phyloP scores from a whole-genome alignment of 1,284 basidiomycete species.

The Ceratobasidium sp. region DNA sequence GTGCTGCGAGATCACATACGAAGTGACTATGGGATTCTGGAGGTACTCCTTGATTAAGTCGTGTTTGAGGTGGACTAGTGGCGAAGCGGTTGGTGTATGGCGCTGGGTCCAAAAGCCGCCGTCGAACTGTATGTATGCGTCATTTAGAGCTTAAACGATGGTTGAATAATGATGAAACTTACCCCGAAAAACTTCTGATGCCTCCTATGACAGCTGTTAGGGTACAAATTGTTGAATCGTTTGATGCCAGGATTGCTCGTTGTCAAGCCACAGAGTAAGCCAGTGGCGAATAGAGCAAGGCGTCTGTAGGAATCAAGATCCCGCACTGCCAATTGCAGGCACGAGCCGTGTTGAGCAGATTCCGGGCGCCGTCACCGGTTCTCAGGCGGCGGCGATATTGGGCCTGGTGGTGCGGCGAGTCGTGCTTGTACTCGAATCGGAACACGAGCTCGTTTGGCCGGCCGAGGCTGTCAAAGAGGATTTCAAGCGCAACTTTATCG shows the following conservation, averaged over 20 bases:
- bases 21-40: no score
- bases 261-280: conserved; percentile 8
- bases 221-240: no score
- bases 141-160: no score
- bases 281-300: neutral
- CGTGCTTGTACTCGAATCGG: conserved; percentile 26
- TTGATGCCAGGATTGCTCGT: conserved; percentile 14
- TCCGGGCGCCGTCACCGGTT: conserved; percentile 12
- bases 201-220: no score
- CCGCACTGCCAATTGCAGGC: conserved; percentile 15
- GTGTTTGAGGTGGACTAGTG: no score
- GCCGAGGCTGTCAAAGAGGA: neutral
- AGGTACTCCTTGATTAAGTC: no score
- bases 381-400: conserved; percentile 17
- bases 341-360: conserved; percentile 7
- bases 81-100: no score
- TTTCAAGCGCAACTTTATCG: conserved; percentile 24
- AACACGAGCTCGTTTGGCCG: conserved; percentile 1
- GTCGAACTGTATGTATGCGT: no score
- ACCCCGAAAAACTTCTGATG: no score
- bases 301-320: neutral
- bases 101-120: neutral
- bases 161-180: no score
- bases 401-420: conserved; percentile 5
- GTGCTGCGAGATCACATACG: no score